Percentiles rank a stretch among this genome's conserved stretches.
These are phyloP conservation scores for Sugiyamaella boreocaroliniensis DNA, from an alignment of 805 yeast genomes.

Conservation along the genomic window DNA sequence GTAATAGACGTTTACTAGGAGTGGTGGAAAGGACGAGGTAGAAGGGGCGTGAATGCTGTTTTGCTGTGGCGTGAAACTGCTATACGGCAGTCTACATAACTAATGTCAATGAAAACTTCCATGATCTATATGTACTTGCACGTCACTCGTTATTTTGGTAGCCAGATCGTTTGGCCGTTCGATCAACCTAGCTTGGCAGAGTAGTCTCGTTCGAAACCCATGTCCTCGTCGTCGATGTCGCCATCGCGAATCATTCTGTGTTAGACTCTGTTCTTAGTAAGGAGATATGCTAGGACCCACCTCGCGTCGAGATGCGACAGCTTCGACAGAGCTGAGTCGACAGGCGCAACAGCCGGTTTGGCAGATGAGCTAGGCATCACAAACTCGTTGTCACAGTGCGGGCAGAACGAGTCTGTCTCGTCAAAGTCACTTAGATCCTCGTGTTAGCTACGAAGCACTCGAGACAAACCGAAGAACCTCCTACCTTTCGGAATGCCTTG, in stretches of 20 bases:
- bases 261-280: conserved; percentile 8
- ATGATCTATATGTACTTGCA: no score
- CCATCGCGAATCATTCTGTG: conserved; percentile 28
- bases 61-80: no score
- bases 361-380: conserved; percentile 22
- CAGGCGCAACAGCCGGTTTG: conserved; percentile 8
- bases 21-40: no score
- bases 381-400: conserved; percentile 30
- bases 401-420: conserved; percentile 31
- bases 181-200: conserved; percentile 19
- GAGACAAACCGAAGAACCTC: not conserved
- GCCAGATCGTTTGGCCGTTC: no score
- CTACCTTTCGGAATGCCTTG: conserved; percentile 29
- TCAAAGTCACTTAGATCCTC: conserved; percentile 29
- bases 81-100: no score
- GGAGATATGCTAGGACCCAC: conserved; percentile 6
- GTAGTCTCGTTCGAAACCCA: conserved; percentile 23
- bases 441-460: not conserved
- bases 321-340: conserved; percentile 12
- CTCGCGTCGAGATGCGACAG: conserved; percentile 16
- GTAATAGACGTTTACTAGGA: no score
- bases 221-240: conserved; percentile 24
- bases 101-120: no score
- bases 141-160: no score
- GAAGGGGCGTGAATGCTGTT: no score